Evolutionary conservation across 2,329 filamentous ascomycete genomes (phyloP).

Genomic region (Incumbomyces lentus): DNA sequence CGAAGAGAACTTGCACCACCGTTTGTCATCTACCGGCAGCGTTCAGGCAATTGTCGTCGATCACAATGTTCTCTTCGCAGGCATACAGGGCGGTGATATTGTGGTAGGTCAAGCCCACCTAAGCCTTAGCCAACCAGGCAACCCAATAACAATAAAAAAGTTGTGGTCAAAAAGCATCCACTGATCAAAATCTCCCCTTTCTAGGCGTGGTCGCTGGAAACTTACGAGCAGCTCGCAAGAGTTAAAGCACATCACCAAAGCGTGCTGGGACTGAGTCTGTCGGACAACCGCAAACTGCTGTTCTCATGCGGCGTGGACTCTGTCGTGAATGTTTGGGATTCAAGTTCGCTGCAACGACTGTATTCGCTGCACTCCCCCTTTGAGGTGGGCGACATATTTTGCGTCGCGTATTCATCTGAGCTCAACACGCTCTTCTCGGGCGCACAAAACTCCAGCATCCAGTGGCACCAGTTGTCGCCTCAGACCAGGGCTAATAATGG

Average conservation of each 20-base stretch:
- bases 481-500: slow-evolving; percentile 51
- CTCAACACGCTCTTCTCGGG: slow-evolving; percentile 80
- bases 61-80: slow-evolving; percentile 73
- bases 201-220: slow-evolving; percentile 72
- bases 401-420: slow-evolving; percentile 73
- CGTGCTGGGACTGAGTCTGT: slow-evolving; percentile 75
- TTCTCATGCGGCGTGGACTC: slow-evolving; percentile 92
- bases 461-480: slow-evolving; percentile 22
- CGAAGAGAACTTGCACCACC: slow-evolving; percentile 11
- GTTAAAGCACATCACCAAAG: slow-evolving; percentile 87
- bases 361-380: slow-evolving; percentile 90
- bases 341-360: slow-evolving; percentile 58
- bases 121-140: too few relatives aligned
- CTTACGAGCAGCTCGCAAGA: slow-evolving; percentile 67
- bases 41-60: slow-evolving; percentile 70
- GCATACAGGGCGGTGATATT: slow-evolving; percentile 88
- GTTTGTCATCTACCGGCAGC: slow-evolving; percentile 18
- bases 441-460: slow-evolving; percentile 57
- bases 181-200: neutral
- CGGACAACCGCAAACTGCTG: slow-evolving; percentile 61
- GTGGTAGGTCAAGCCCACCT: slow-evolving; percentile 40
- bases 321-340: slow-evolving; percentile 88
- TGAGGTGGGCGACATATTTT: slow-evolving; percentile 93
- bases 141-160: too few relatives aligned
- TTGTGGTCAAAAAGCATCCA: too few relatives aligned